Base-by-base conservation (phyloP, 768 basidiomycete species). In the Macrolepiota albuminosa region DNA sequence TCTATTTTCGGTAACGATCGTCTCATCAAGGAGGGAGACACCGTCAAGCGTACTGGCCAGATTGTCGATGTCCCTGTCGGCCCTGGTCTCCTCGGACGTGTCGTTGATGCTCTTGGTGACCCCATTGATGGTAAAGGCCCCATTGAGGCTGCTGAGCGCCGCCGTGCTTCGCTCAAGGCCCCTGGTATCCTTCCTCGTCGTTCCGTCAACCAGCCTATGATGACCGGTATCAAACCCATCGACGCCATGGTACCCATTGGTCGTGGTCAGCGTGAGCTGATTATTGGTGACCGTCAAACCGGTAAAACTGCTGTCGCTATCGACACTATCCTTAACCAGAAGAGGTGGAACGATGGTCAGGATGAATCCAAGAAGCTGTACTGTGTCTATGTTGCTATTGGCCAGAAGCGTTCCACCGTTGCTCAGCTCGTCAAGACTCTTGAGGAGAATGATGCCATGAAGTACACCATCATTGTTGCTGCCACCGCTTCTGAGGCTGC, bases 211-310 rank as follows among this genome's bases (percentile, higher is more conserved):
- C 94, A 98, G 85, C 96, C 97, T 68, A 99, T 99, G 97, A 93
- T 97, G 91, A 99, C 97, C 67, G 97, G 97, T 82, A 89, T 99
- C 74, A 99, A 99, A 83, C 95, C 96, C 73, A 98, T 99, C 76
- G 97, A 99, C 77, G 96, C 97, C 74, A 97, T 99, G 95, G 97
- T 99, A 66, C 97, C 97, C 70, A 99, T 99, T 75, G 97, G 97
- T 74, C 97, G 97, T 89, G 97, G 97, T 64, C 97, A 99, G 82
- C 97, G 97, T 92, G 97, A 99, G 79, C 84, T 99, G 61, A 99
- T 99, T 77, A 99, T 99, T 69, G 97, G 97, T 87, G 97, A 99
- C 73, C 95, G 97, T 88, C 97, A 99, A 74, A 99, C 97, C 62
- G 97, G 97, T 61, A 99, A 99, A 81, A 98, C 95, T 59, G 97